These are phyloP conservation scores for Populus hybrid DNA, from an alignment of 441 rosid genomes.

Conservation along the genomic window DNA sequence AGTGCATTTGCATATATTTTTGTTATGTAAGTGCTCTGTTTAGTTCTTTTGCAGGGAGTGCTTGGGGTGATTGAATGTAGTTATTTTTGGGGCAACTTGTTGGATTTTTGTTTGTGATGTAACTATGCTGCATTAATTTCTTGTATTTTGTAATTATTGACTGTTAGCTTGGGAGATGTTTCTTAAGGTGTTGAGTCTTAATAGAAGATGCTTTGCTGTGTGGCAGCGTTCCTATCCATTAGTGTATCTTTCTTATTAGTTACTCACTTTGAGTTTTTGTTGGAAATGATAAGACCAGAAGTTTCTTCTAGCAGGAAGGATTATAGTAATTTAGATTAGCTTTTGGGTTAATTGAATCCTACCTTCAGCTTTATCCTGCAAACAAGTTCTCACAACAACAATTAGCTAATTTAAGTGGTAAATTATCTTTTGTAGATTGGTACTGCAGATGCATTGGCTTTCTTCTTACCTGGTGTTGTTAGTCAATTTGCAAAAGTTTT, in stretches of 20 bases:
- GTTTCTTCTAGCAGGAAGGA: not conserved
- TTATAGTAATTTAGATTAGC: not conserved
- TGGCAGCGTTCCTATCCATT: not conserved
- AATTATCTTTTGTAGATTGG: conserved; percentile 59
- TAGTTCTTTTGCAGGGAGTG: not conserved
- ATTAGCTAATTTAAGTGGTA: conserved; percentile 13
- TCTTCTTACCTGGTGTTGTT: conserved; percentile 93
- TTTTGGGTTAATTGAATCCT: not conserved
- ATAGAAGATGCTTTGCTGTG: not conserved
- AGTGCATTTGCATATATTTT: not conserved
- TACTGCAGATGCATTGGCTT: conserved; percentile 85
- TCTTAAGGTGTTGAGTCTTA: not conserved
- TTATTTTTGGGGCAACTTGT: not conserved
- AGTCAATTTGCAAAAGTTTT: conserved; percentile 88
- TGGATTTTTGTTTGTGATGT: conserved; percentile 7
- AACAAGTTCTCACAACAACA: conserved; percentile 4
- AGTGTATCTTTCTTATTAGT: not conserved
- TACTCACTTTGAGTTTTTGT: not conserved
- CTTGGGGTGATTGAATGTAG: not conserved
- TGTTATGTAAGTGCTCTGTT: not conserved
- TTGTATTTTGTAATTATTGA: too few species aligned
- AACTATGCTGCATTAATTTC: not conserved
- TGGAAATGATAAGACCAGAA: not conserved
- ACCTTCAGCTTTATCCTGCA: conserved; percentile 2
- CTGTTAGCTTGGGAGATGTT: not conserved